These are phyloP conservation scores for Xylariomycetidae sp. DNA, from an alignment of 2,329 filamentous ascomycete genomes.

Conservation along the genomic window DNA sequence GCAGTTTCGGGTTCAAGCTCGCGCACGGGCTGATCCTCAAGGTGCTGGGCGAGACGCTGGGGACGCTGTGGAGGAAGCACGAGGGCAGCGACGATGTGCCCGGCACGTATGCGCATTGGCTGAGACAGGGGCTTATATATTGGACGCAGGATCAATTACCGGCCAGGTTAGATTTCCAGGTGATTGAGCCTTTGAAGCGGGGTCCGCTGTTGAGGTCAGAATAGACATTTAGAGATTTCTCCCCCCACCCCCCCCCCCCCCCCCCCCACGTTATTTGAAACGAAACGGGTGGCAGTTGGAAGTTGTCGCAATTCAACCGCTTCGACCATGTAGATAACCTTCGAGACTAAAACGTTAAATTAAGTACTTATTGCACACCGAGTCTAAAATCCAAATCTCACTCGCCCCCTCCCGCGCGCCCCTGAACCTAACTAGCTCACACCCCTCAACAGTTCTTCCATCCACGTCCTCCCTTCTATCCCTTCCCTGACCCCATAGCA, in stretches of 20 bases:
- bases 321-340: too few relatives aligned
- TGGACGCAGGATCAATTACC: slow-evolving; percentile 42
- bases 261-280: too few relatives aligned
- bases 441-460: slow-evolving; percentile 27
- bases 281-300: too few relatives aligned
- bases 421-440: too few relatives aligned
- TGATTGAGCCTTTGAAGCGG: slow-evolving; percentile 33
- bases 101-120: slow-evolving; percentile 51
- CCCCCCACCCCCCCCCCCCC: too few relatives aligned
- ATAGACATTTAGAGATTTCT: slow-evolving; percentile 9
- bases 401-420: too few relatives aligned
- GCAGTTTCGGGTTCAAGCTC: slow-evolving; percentile 52
- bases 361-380: too few relatives aligned
- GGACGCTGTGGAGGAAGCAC: slow-evolving; percentile 48
- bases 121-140: slow-evolving; percentile 44
- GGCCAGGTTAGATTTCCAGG: slow-evolving; percentile 26
- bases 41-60: slow-evolving; percentile 45
- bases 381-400: too few relatives aligned
- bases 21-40: slow-evolving; percentile 49
- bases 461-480: slow-evolving; percentile 39
- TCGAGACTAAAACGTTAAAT: too few relatives aligned
- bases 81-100: slow-evolving; percentile 42
- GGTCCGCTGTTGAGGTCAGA: slow-evolving; percentile 28
- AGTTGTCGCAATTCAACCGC: too few relatives aligned
- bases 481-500: slow-evolving; percentile 44